Percentiles rank a stretch among this genome's conserved stretches.
phyloP scores from a whole-genome alignment of 345 rosid genomes.

The Moricandia moricandioides region DNA sequence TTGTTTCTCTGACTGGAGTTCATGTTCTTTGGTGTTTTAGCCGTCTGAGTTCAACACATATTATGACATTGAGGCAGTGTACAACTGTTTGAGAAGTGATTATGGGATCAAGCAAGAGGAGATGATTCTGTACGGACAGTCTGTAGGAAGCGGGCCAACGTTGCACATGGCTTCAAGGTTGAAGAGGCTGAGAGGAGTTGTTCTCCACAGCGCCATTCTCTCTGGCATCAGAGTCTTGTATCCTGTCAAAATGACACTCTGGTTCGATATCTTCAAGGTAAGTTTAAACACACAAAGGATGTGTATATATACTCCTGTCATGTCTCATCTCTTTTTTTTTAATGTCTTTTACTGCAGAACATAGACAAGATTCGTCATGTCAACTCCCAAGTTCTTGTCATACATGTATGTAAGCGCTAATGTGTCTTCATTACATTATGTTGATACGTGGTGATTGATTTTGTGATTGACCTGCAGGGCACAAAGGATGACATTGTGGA shows the following conservation, averaged over 20 bases:
- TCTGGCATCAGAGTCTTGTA: conserved; percentile 88
- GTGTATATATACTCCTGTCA: not conserved
- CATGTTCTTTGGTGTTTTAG: conserved; percentile 35
- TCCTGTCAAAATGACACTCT: conserved; percentile 90
- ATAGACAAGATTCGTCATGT: conserved; percentile 94
- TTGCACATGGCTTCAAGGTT: conserved; percentile 77
- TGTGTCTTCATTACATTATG: not conserved
- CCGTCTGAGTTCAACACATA: conserved; percentile 97
- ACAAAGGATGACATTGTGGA: conserved; percentile 87
- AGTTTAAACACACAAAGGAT: conserved; percentile 1
- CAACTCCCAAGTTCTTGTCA: conserved; percentile 81
- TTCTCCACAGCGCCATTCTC: conserved; percentile 96
- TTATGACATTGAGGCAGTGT: conserved; percentile 85
- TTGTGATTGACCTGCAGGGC: conserved; percentile 51
- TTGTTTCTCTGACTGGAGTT: not conserved
- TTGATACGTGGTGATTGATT: not conserved
- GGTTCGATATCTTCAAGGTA: conserved; percentile 94
- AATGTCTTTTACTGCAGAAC: conserved; percentile 58
- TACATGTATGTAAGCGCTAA: conserved; percentile 68
- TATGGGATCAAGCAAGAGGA: conserved; percentile 82
- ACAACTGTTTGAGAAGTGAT: conserved; percentile 72
- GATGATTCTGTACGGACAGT: conserved; percentile 84
- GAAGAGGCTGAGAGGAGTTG: conserved; percentile 69
- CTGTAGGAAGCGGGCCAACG: conserved; percentile 98
- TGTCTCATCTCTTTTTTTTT: conserved; percentile 27